Conservation (phyloP, 2,329 filamentous ascomycete genomes). For the Ambrosiella xylebori region DNA sequence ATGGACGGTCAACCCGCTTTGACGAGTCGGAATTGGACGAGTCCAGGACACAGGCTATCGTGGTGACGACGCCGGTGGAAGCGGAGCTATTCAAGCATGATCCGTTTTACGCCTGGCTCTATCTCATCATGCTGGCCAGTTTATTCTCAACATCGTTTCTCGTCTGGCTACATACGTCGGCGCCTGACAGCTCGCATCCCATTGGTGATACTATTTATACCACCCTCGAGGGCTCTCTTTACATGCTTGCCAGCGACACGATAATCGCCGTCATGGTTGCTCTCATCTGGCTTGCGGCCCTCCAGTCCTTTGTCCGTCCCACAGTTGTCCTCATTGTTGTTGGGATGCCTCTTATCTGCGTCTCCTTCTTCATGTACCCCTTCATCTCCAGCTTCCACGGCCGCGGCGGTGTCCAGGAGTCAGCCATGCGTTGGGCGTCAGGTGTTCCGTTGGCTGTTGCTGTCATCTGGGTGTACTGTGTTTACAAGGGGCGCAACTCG, state of each 20-base stretch:
- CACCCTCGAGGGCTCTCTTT: conserved; percentile 68
- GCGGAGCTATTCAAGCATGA: conserved; percentile 67
- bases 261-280: conserved; percentile 78
- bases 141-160: conserved; percentile 79
- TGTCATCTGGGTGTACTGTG: conserved; percentile 65
- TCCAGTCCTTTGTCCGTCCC: conserved; percentile 76
- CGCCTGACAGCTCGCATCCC: conserved; percentile 46
- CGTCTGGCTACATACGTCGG: conserved; percentile 73
- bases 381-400: conserved; percentile 81
- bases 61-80: conserved; percentile 20
- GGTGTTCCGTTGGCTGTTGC: conserved; percentile 58
- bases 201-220: conserved; percentile 91
- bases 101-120: conserved; percentile 80
- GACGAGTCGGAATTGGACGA: conserved; percentile 32
- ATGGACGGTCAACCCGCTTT: conserved; percentile 14
- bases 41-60: conserved; percentile 16
- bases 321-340: conserved; percentile 67
- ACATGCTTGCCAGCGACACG: conserved; percentile 80
- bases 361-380: conserved; percentile 82
- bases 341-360: conserved; percentile 68
- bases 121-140: conserved; percentile 65
- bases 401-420: conserved; percentile 73
- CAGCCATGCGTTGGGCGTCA: conserved; percentile 73
- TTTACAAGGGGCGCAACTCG: conserved; percentile 63
- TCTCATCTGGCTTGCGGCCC: conserved; percentile 71